Percentiles rank a stretch among this genome's conserved stretches.
These are phyloP conservation scores for Globisporangium parvum DNA, from an alignment of 352 stramenopile species.

Conservation along the genomic window DNA sequence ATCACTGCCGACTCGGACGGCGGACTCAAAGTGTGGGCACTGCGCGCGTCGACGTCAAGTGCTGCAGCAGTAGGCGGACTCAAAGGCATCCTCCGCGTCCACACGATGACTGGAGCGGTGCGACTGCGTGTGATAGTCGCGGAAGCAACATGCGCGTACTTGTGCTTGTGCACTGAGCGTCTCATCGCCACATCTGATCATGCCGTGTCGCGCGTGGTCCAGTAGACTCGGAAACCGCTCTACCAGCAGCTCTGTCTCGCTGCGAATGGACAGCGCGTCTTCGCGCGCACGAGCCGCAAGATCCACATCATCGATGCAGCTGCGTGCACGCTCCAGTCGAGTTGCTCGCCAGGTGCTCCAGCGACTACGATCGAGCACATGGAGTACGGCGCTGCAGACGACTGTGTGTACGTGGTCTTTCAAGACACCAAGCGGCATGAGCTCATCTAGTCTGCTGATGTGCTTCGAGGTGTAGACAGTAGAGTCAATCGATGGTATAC, in stretches of 20 bases:
- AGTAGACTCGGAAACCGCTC: conserved; percentile 24
- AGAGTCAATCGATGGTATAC: neutral
- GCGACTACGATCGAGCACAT: conserved; percentile 27
- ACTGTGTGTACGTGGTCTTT: conserved; percentile 28
- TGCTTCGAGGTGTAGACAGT: too few species aligned
- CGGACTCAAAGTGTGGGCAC: conserved; percentile 46
- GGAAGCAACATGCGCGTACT: neutral
- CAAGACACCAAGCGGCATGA: conserved; percentile 20
- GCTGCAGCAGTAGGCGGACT: conserved; percentile 20
- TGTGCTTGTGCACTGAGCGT: neutral
- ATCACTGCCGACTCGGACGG: conserved; percentile 46
- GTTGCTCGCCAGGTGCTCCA: conserved; percentile 12
- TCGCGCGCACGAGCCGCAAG: conserved; percentile 23
- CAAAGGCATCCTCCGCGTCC: conserved; percentile 46
- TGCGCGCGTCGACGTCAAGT: conserved; percentile 20
- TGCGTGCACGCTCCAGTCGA: conserved; percentile 22
- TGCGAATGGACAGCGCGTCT: conserved; percentile 23
- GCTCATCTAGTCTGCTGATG: neutral
- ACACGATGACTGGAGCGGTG: conserved; percentile 32
- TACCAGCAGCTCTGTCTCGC: conserved; percentile 31
- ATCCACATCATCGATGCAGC: conserved; percentile 32
- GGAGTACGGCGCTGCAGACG: conserved; percentile 19
- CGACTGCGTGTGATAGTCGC: neutral
- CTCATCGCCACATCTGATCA: too few species aligned
- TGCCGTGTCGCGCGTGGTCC: neutral